A percentile compares a stretch with the other conserved stretches of the same genome.
phyloP scores from a whole-genome alignment of 805 yeast genomes.

The Jamesozyma gamospora region DNA sequence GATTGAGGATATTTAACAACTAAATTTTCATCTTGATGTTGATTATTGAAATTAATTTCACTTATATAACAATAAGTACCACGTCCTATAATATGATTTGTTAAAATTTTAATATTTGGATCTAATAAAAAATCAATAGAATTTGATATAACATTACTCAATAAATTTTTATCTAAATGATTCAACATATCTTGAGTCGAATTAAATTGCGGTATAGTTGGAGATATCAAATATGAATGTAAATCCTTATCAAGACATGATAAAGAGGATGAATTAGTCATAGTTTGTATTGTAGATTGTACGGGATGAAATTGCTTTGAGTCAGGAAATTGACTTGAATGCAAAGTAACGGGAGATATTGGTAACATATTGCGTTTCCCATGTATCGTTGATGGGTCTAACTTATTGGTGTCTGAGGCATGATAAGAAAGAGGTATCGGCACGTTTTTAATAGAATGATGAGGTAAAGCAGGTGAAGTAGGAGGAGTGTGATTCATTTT shows the following conservation, averaged over 20 bases:
- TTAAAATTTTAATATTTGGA: conserved; percentile 2
- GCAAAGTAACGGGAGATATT: not conserved
- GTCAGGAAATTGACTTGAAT: not conserved
- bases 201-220: not conserved
- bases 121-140: conserved; percentile 8
- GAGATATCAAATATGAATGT: not conserved
- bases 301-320: too few relatives aligned
- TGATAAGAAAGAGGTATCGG: too few relatives aligned
- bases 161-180: not conserved
- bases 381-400: too few relatives aligned
- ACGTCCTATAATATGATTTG: conserved; percentile 6
- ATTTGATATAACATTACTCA: not conserved
- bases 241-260: not conserved
- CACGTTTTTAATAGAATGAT: not conserved
- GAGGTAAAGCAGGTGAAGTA: not conserved
- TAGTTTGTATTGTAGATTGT: too few relatives aligned
- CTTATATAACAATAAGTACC: conserved; percentile 11
- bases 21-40: not conserved
- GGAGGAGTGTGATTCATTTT: conserved; percentile 4
- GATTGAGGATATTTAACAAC: conserved; percentile 12
- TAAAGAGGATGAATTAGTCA: not conserved
- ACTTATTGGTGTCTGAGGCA: too few relatives aligned
- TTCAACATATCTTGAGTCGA: not conserved
- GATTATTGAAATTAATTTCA: not conserved
- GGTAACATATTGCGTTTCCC: not conserved